Conservation (phyloP, 148 eudicot genomes). For the Cornus suecica region DNA sequence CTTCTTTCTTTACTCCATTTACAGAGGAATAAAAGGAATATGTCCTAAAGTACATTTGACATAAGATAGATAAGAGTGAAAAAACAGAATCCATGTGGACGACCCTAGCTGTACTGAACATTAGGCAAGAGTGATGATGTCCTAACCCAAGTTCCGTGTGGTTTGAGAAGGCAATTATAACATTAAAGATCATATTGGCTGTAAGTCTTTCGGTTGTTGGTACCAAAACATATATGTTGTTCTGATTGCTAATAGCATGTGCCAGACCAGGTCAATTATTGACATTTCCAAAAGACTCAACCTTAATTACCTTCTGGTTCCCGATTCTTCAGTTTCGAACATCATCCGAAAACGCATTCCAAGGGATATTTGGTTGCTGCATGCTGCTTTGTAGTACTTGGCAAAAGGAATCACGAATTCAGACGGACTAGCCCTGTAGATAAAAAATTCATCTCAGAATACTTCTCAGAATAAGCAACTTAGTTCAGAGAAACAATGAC, state of each 20-base stretch:
- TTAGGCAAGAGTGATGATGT: too few species aligned
- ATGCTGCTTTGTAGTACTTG: constrained; percentile 83
- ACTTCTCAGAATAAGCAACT: not conserved
- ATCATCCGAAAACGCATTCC: constrained; percentile 98
- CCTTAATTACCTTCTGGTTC: constrained; percentile 77
- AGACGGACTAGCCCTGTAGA: constrained; percentile 87
- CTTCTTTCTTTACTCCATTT: not conserved
- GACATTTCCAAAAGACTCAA: not conserved
- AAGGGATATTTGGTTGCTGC: constrained; percentile 81
- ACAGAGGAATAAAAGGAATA: not conserved
- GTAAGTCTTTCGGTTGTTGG: not conserved
- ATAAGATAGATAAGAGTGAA: too few species aligned
- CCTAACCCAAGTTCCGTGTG: not conserved
- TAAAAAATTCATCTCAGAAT: not conserved
- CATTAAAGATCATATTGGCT: not conserved
- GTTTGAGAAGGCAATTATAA: too few species aligned
- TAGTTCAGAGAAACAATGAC: too few species aligned
- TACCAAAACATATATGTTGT: not conserved
- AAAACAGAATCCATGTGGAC: too few species aligned
- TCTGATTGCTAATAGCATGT: not conserved
- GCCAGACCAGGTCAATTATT: too few species aligned
- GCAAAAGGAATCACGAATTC: constrained; percentile 95
- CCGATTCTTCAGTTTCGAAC: constrained; percentile 98
- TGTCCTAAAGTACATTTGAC: not conserved
- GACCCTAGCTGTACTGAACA: too few species aligned